Conservation (phyloP, 441 rosid species). For the Adansonia grandidieri region DNA sequence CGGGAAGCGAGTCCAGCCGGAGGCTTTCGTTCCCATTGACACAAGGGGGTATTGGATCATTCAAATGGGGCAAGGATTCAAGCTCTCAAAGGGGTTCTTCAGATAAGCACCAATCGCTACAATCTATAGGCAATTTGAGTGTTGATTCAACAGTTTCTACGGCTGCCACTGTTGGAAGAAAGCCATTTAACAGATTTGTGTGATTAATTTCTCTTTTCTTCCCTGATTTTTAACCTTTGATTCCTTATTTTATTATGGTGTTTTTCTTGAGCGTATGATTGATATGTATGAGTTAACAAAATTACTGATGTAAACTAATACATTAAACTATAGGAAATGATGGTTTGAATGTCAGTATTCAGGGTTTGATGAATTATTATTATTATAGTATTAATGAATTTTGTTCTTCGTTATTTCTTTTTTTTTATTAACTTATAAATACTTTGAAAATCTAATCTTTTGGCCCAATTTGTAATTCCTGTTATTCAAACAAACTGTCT, state of each 20-base stretch:
- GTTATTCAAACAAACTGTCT: not conserved
- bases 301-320: constrained; percentile 46
- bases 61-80: constrained; percentile 75
- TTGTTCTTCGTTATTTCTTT: not conserved
- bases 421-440: not conserved
- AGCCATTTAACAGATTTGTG: constrained; percentile 92
- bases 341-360: constrained; percentile 37
- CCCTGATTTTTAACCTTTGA: constrained; percentile 32
- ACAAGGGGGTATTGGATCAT: constrained; percentile 60
- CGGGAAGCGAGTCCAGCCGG: constrained; percentile 65
- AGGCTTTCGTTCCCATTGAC: constrained; percentile 71
- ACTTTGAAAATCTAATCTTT: not conserved
- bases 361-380: constrained; percentile 21
- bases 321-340: constrained; percentile 39
- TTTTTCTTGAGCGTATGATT: constrained; percentile 45
- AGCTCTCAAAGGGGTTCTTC: constrained; percentile 46
- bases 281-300: constrained; percentile 36
- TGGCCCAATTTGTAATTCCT: not conserved
- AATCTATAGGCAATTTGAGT: constrained; percentile 73
- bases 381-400: not conserved
- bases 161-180: constrained; percentile 73
- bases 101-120: constrained; percentile 59
- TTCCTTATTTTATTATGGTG: constrained; percentile 27
- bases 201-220: constrained; percentile 44
- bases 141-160: constrained; percentile 79